Base-by-base conservation (phyloP, 1,139 yeast genomes). In the Yamadazyma pseudoaaseri region DNA sequence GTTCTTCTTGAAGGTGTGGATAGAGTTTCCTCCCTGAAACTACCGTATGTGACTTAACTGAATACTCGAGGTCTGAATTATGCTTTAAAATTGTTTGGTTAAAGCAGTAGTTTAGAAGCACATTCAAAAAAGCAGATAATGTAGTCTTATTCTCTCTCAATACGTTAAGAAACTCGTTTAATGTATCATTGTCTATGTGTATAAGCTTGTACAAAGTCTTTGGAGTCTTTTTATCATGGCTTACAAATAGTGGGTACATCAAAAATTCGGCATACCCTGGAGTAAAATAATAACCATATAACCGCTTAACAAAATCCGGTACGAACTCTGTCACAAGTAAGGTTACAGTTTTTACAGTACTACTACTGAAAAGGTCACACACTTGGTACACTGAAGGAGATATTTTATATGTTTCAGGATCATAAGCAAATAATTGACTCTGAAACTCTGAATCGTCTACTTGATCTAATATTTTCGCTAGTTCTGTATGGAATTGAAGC, bases 401-500 rank as follows among this genome's bases (percentile, higher is more conserved):
- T 11, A 39, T 35, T 9, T 34, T 28, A 20, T 23, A 30, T 5
- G 17, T 25, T 16, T 33, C 28, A 1, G 26, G 13, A 26, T 43
- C 43, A 12, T 34, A 18, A 14, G 35, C 22, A 31, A 43, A 46
- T 20, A 47, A 30, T 7, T 27, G 36, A 3, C 18, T n/a, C 11
- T 20, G 17, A 27, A 30, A 29, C 10, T 39, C 40, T 5, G 30
- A 17, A n/a, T 20, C 18, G 14, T 36, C 35, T 5, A 47, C 21
- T n/a, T 27, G 27, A 9, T 26, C 21, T 4, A 42, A 43, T 14
- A 48, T 53, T 11, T 36, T 34, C 2, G 55, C 37, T 34, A 67
- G 51, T 20, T 62, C 61, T 10, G 49, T 42, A 31, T 63, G 71
- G 43, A 69, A 65, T 27, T 49, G 46, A 6, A 50, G 44, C 1